These are phyloP conservation scores for Trifolium pratense DNA, from an alignment of 306 rosid species.

Conservation along the genomic window DNA sequence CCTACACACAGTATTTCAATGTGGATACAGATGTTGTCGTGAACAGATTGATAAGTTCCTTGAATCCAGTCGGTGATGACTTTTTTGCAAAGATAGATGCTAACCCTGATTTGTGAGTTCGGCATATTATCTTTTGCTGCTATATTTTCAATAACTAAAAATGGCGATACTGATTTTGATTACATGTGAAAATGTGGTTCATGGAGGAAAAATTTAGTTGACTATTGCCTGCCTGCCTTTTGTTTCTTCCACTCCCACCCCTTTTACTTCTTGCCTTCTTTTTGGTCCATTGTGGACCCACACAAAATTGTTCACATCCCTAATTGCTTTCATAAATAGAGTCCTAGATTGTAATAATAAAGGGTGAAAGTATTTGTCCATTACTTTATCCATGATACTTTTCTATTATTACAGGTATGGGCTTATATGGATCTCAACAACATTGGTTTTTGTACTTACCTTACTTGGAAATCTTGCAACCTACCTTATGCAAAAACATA, in stretches of 20 bases:
- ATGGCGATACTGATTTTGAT: slow-evolving; percentile 7
- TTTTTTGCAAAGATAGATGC: slow-evolving; percentile 90
- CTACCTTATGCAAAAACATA: slow-evolving; percentile 69
- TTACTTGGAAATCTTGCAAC: slow-evolving; percentile 92
- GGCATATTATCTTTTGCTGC: slow-evolving; percentile 22
- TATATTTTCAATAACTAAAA: slow-evolving; percentile 5
- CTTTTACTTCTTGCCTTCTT: background rate
- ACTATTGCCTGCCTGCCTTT: slow-evolving; percentile 2
- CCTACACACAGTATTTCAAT: slow-evolving; percentile 88
- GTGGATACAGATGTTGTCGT: slow-evolving; percentile 85
- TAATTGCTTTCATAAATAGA: no score
- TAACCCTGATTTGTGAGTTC: slow-evolving; percentile 92
- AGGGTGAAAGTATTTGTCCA: background rate
- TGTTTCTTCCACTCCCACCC: background rate
- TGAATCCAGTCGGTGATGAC: slow-evolving; percentile 81
- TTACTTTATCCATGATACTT: slow-evolving; percentile 3
- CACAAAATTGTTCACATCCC: background rate
- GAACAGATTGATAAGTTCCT: slow-evolving; percentile 77
- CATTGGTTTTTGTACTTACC: slow-evolving; percentile 85
- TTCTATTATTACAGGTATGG: slow-evolving; percentile 65
- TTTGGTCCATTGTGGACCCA: slow-evolving; percentile 27
- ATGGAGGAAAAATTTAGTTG: background rate
- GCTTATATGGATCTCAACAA: slow-evolving; percentile 91
- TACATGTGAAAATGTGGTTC: background rate
- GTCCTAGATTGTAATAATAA: background rate